Percentiles rank a stretch among this genome's conserved stretches.
phyloP scores from a whole-genome alignment of 495 filamentous ascomycete genomes.

The Hypoxylon perforatum region DNA sequence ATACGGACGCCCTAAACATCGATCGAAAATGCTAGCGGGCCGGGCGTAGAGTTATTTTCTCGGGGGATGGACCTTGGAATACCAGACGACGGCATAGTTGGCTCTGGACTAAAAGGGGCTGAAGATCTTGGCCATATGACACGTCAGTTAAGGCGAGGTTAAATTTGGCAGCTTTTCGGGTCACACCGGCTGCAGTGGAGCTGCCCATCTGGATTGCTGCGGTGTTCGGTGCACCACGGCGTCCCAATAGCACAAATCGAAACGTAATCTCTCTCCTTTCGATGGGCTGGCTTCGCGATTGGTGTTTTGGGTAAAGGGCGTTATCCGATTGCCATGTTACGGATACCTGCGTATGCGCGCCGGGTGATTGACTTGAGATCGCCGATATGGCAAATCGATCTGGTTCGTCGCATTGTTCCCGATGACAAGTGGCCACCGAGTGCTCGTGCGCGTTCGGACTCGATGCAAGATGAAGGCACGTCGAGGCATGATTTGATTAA shows the following conservation, averaged over 20 bases:
- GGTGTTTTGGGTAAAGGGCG: neutral
- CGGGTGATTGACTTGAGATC: conserved; percentile 16
- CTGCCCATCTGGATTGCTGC: neutral
- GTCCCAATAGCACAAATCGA: neutral
- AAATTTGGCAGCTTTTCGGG: neutral
- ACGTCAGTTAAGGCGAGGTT: neutral
- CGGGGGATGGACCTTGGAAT: too few relatives aligned
- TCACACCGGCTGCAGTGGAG: neutral
- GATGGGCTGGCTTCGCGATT: neutral
- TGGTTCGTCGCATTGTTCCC: conserved; percentile 12
- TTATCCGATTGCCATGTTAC: conserved; percentile 16
- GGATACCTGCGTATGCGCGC: conserved; percentile 19
- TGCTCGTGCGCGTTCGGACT: conserved; percentile 4
- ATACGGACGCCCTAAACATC: too few relatives aligned
- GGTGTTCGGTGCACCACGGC: neutral
- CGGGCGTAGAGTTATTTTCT: too few relatives aligned
- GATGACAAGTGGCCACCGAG: conserved; percentile 12
- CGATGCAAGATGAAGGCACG: conserved; percentile 35
- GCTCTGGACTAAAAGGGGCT: too few relatives aligned
- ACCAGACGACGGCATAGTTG: too few relatives aligned
- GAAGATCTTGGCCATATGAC: neutral
- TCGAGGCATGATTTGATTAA: conserved; percentile 19
- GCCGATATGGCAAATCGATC: conserved; percentile 1
- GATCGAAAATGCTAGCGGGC: too few relatives aligned
- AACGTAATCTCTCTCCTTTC: neutral